Base-by-base conservation (phyloP, 1,284 basidiomycete genomes). In the Pseudozyma tsukubaensis region DNA sequence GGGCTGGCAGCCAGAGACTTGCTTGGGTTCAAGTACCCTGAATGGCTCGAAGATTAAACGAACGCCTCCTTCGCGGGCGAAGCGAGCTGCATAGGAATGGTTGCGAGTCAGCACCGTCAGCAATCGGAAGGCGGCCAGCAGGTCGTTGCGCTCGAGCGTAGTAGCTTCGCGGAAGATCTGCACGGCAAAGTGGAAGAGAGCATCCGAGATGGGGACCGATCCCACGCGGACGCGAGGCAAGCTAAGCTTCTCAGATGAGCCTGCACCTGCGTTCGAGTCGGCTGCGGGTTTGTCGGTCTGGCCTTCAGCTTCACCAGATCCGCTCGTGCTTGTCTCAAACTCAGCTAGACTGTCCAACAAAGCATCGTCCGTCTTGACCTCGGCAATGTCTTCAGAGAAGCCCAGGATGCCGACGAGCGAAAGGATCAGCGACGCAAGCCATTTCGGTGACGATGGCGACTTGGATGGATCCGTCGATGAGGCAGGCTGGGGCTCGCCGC, bases 371-470 rank as follows among this genome's bases (percentile, higher is more conserved):
- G 52, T 74, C 14, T 87, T 85, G 68, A 92, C 88, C 3, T 88
- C 80, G 35, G 88, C 86, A 59, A 92, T 90, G 53, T 91, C 91
- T 58, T 93, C 91, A 0, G 90, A 89, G 40, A 92, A 86, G 36
- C 90, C 90, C 35, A 97, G 88, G 44, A 97, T 85, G 39, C 59
- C 63, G 18, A 64, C 59, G 1, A 69, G 49, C 11, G 70, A 53
- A 6, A 76, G 64, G 44, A 72, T 64, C 32, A 71, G 60, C 16
- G 72, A 65, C 7, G 68, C 72, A 14, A 76, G 68, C 72, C 72
- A 76, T 35, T 70, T 75, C 8, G 72, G 66, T 24, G 59, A 57
- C 5, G 45, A 21, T 50, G 21, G 35, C 7, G 24, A 39, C 21
- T 21, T 56, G 12, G 47, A 29, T 12, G 48, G n/a, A 7, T 18